Evolutionary conservation across 2,329 filamentous ascomycete species (phyloP), one percentile per base, ranked within the genome.

Genomic region (Pseudogymnoascus sp.): DNA sequence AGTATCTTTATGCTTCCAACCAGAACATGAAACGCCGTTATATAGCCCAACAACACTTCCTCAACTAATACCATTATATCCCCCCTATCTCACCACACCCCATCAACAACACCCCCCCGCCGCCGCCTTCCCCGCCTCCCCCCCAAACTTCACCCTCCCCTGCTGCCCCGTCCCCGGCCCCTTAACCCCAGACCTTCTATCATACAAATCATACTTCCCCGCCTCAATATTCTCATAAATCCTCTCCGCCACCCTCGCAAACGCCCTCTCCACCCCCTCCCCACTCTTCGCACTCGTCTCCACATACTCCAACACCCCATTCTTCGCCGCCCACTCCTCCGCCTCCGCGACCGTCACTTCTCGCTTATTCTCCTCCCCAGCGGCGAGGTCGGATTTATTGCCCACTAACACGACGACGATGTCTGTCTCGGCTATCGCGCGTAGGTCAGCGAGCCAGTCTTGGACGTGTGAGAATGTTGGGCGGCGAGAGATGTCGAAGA

Each of bases 161-260:
- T 64, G 79, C 71, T 64, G 65, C 38, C 80, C 74, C 69, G 85
- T 73, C 67, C 82, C 75, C 67, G 87, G 75, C 62, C 88, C 87
- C 76, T 97, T 97, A 65, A 99, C 92, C 25, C 94, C 94, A 65
- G 89, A 93, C 72, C 92, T 84, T 72, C 93, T 83, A 75, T 97
- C 93, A 73, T 96, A 96, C 69, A 97, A 78, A 76, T 99, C 42
- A 47, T 47, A 47, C 37, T 62, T 62, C 10, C 94, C 94, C 1
- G 91, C 91, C 78, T 97, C 91, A 66, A 99, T 97, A 72, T 97
- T 97, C 74, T 93, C 87, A 73, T 95, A 96, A 78, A 99, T 97
- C 75, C 92, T 83, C 79, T 97, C 92, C 18, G 94, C 92, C 12
- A 97, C 92, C 72, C 94, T 87, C 73, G 96, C 83, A 72, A 99